Conservation (phyloP, 176 grass and related monocot genomes). For the Stipa capillata region DNA sequence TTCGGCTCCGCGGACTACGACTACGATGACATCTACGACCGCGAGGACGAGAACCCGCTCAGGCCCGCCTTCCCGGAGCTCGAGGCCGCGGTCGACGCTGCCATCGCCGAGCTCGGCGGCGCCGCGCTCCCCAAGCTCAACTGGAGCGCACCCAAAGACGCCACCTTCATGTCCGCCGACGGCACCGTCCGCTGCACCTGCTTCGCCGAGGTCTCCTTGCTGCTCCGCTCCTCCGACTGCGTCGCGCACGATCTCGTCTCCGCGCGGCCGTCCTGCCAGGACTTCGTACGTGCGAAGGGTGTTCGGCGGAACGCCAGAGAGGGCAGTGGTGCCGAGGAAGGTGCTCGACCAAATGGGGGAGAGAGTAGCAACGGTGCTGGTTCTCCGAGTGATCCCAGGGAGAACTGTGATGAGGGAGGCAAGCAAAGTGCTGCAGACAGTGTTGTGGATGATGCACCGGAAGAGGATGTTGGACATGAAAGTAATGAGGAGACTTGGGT, state of each 20-base stretch:
- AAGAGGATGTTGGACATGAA: background rate
- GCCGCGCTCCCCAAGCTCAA: too few relatives aligned
- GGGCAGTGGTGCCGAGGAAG: background rate
- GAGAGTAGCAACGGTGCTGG: background rate
- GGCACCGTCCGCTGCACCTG: too few relatives aligned
- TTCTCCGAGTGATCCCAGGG: background rate
- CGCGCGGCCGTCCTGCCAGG: conserved; percentile 16
- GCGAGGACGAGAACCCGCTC: conserved; percentile 2
- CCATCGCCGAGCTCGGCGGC: too few relatives aligned
- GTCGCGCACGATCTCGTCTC: conserved; percentile 48
- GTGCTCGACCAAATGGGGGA: background rate
- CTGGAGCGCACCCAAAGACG: conserved; percentile 75
- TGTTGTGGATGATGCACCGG: background rate
- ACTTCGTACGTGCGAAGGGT: conserved; percentile 2
- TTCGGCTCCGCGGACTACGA: conserved; percentile 16
- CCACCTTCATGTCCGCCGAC: conserved; percentile 59
- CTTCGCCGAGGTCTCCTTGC: conserved; percentile 64
- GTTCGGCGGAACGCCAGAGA: conserved; percentile 6
- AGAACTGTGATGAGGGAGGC: background rate
- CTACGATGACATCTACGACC: too few relatives aligned
- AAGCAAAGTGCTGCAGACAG: background rate
- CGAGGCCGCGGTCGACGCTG: conserved; percentile 51
- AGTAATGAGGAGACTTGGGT: background rate
- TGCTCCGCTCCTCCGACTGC: conserved; percentile 64
- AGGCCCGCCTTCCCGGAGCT: conserved; percentile 59